Conservation (phyloP, 2,329 filamentous ascomycete genomes). For the Tetracladium maxilliforme region DNA sequence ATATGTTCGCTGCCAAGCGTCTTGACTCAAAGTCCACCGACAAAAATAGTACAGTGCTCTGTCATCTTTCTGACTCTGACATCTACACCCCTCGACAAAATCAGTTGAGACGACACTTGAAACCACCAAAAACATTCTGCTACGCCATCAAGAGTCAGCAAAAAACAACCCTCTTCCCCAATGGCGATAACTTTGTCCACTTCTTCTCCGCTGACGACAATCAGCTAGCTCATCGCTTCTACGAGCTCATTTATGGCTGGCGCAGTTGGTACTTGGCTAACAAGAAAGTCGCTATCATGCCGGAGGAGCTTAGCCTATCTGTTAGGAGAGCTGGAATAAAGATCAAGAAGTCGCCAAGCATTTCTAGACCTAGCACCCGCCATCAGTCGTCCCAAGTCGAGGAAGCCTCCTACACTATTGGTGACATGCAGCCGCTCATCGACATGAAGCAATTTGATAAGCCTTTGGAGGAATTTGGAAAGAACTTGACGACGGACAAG, state of each 20-base stretch:
- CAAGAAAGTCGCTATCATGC: slow-evolving; percentile 46
- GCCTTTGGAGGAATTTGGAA: too few relatives aligned
- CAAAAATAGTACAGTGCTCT: slow-evolving; percentile 57
- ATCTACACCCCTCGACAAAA: slow-evolving; percentile 65
- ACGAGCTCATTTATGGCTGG: slow-evolving; percentile 62
- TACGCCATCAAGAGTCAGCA: slow-evolving; percentile 88
- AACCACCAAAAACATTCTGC: slow-evolving; percentile 72
- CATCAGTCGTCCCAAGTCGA: slow-evolving; percentile 17
- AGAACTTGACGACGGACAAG: slow-evolving; percentile 20
- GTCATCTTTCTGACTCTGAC: slow-evolving; percentile 84
- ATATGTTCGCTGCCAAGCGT: slow-evolving; percentile 59
- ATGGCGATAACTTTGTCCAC: slow-evolving; percentile 76
- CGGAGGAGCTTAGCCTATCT: slow-evolving; percentile 12
- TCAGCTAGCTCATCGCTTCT: slow-evolving; percentile 51
- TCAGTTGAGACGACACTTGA: slow-evolving; percentile 55
- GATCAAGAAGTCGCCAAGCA: slow-evolving; percentile 15
- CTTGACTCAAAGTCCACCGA: slow-evolving; percentile 37
- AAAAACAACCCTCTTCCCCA: slow-evolving; percentile 70
- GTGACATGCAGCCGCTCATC: slow-evolving; percentile 52
- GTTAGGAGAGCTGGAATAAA: slow-evolving; percentile 8
- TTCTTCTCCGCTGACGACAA: slow-evolving; percentile 77
- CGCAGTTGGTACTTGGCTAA: slow-evolving; percentile 84
- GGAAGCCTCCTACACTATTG: slow-evolving; percentile 45
- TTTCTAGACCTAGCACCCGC: slow-evolving; percentile 9
- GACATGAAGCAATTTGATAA: slow-evolving; percentile 44